Base-by-base conservation (phyloP, 2,329 filamentous ascomycete genomes). In the Leptographium procerum region DNA sequence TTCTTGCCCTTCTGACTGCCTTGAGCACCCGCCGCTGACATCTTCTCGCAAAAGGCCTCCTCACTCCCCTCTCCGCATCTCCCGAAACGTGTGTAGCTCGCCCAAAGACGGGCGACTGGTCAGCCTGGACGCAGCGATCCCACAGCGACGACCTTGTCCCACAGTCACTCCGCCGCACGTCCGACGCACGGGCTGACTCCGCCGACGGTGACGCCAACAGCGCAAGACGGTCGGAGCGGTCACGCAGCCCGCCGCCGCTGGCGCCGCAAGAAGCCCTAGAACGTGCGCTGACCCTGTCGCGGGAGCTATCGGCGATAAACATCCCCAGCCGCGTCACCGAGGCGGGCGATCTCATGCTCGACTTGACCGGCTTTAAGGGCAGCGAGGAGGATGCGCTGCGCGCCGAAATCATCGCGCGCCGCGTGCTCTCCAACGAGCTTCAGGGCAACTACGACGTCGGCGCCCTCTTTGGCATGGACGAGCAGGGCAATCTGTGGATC, bases 401-500 rank as follows among this genome's bases (percentile, higher is more conserved):
- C 52, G 92, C 94, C 22, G 94, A 99, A 71, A 84, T 95, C n/a
- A 81, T 97, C 61, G 94, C 94, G 6, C 84, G 94, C 26, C 94
- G 92, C 69, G 90, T 99, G 55, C 80, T 99, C 14, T 86, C 91
- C 0, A 91, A 99, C 68, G 92, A 97, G 72, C 75, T 97, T 16
- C 89, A 96, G 66, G 94, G 91, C 26, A 91, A 92, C 68, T 96
- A 96, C 70, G 94, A 99, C 69, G 95, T 99, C 65, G 94, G 94
- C 7, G 87, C 92, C 2, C 78, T 99, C 33, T 96, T 99, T 65
- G 94, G 91, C 14, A 92, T 94, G 51, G 94, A 99, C 68, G 91
- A 95, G 67, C 85, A 94, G 60, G 94, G 94, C 8, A 99, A 99
- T 66, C 78, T 99, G n/a, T 97, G 94, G 92, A 97, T 99, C 64